Evolutionary conservation across 2,329 filamentous ascomycete genomes (phyloP).

Genomic region (Ascochyta fabae): DNA sequence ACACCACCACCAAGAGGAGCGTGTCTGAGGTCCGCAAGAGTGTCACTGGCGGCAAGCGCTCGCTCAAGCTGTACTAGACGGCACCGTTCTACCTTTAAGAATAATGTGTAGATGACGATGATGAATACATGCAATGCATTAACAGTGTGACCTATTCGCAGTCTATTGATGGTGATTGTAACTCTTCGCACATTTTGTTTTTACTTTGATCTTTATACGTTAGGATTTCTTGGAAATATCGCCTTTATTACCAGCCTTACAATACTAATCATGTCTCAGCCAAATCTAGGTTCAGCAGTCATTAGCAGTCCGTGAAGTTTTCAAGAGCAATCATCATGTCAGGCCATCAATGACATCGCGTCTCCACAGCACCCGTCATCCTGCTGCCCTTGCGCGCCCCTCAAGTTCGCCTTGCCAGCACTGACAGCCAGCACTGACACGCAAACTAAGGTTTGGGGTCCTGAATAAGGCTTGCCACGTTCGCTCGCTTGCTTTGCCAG

Average conservation of each 20-base stretch:
- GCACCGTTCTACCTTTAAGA: background rate
- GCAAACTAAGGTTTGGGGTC: slow-evolving; percentile 13
- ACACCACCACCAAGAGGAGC: slow-evolving; percentile 25
- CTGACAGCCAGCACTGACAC: slow-evolving; percentile 3
- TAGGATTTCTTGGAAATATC: background rate
- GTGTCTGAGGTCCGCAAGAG: slow-evolving; percentile 21
- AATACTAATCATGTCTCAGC: background rate
- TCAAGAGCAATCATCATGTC: background rate
- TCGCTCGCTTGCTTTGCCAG: slow-evolving; percentile 16
- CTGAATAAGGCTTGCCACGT: slow-evolving; percentile 15
- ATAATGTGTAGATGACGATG: slow-evolving; percentile 10
- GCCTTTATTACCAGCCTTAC: background rate
- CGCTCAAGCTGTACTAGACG: slow-evolving; percentile 12
- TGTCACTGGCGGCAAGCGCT: slow-evolving; percentile 11
- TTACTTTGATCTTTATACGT: background rate
- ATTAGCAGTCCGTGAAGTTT: background rate
- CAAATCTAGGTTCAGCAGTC: background rate
- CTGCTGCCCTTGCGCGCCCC: slow-evolving; percentile 6
- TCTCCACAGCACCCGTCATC: slow-evolving; percentile 1
- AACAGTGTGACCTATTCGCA: background rate
- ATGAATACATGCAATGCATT: background rate
- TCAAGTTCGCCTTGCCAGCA: slow-evolving; percentile 12
- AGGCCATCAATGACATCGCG: background rate
- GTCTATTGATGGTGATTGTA: background rate
- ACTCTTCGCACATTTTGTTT: background rate